Evolutionary conservation across 805 yeast species (phyloP), one percentile per base, ranked within the genome.

Genomic region (Kazachstania martiniae): DNA sequence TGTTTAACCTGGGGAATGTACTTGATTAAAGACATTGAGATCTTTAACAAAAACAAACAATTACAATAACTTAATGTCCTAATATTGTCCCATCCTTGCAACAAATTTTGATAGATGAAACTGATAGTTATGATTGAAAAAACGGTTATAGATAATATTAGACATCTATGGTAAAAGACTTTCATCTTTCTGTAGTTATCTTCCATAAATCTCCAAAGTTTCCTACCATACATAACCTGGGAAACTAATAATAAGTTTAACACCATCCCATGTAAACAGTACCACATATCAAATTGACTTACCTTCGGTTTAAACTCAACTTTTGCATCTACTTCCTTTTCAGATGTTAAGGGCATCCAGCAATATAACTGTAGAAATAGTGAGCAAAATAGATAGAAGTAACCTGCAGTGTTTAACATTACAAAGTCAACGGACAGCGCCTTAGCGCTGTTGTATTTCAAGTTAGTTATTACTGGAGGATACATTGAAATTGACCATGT

Each of bases 1-100:
- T 82, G 93, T 36, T 70, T 60, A 33, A 89, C 80, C 57, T 89
- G 98, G 0, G 98, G 98, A 18, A 81, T 56, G 43, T 72, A 68
- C 42, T 72, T 72, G 28, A 68, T 53, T 28, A 70, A 46, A 21
- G 75, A 68, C 60, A 70, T 63, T 12, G 52, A 31, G 12, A 72
- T 61, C 49, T 72, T 72, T 35, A 68, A 49, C 12, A 40, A 8
- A 24, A 43, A 46, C 28, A 56, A 35, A 19, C 40, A 40, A 25
- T 50, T 49, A 19, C 57, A 53, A 31, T 44, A 45, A 3, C 39
- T 34, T 28, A 50, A 27, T 1, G 51, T 46, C 22, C 36, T 33
- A n/a, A 28, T 8, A 27, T 53, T 47, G 18, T 39, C 31, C 54
- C 53, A 47, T 12, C 50, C 48, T 8, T 23, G 6, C 13, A 6